Evolutionary conservation across 805 yeast species (phyloP).

Genomic region (Suhomyces pyralidae): DNA sequence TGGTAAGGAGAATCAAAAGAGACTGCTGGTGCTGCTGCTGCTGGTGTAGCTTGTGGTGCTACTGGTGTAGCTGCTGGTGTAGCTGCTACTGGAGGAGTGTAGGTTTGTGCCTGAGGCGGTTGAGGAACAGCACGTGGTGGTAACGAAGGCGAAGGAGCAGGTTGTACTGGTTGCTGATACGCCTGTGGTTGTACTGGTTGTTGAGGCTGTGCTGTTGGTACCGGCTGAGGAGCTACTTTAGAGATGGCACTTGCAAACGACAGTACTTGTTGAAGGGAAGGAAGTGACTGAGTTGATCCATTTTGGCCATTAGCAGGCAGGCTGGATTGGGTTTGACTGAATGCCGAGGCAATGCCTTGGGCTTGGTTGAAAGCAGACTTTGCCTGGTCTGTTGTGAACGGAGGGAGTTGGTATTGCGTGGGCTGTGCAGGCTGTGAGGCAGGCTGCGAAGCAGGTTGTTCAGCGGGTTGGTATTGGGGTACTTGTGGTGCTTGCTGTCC

Average conservation of each 20-base stretch:
- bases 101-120: not conserved
- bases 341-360: not conserved
- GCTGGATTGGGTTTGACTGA: not conserved
- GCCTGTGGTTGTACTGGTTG: not conserved
- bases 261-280: not conserved
- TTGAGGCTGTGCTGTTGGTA: too few species aligned
- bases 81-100: not conserved
- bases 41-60: not conserved
- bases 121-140: not conserved
- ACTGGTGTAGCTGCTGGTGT: not conserved
- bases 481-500: not conserved
- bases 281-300: not conserved
- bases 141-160: not conserved
- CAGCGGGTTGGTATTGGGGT: too few species aligned
- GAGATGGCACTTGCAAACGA: not conserved
- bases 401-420: conserved; percentile 1
- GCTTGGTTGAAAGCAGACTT: not conserved
- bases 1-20: conserved; percentile 4
- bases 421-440: not conserved
- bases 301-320: not conserved
- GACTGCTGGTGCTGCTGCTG: not conserved
- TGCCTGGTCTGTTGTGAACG: conserved; percentile 4
- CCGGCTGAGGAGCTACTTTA: not conserved
- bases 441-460: conserved; percentile 2
- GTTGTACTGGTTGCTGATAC: not conserved